Conservation (phyloP, 768 basidiomycete species). For the Lyophyllum shimeji region DNA sequence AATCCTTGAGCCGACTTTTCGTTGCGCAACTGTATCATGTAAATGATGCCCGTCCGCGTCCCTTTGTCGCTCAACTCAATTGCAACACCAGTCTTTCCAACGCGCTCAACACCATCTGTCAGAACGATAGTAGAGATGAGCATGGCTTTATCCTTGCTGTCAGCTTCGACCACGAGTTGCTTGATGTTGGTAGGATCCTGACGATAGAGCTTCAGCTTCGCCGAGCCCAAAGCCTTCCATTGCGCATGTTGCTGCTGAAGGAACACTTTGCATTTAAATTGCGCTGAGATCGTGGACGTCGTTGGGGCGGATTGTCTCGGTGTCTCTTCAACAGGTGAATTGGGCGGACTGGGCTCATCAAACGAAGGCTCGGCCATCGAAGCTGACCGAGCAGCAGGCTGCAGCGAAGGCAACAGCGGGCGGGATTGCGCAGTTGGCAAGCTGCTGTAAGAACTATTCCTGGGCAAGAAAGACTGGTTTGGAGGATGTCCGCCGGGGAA, state of each 20-base stretch:
- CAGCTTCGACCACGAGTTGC: conserved; percentile 92
- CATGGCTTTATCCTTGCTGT: conserved; percentile 70
- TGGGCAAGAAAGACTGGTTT: conserved; percentile 29
- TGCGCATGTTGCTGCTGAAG: conserved; percentile 94
- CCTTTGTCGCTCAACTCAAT: conserved; percentile 94
- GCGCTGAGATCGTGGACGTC: conserved; percentile 75
- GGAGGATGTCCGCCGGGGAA: conserved; percentile 37
- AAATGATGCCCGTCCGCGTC: conserved; percentile 88
- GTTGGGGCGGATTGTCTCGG: conserved; percentile 61
- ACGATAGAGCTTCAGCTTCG: conserved; percentile 82
- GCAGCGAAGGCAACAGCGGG: conserved; percentile 63
- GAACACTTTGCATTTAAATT: conserved; percentile 99
- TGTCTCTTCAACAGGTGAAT: conserved; percentile 68
- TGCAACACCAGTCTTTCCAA: conserved; percentile 98
- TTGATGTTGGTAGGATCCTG: conserved; percentile 88
- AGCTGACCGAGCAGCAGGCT: conserved; percentile 48
- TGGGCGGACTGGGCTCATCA: conserved; percentile 79
- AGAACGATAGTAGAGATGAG: conserved; percentile 95
- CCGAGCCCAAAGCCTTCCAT: conserved; percentile 94
- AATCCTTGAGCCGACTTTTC: conserved; percentile 83
- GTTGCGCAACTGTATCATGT: conserved; percentile 95
- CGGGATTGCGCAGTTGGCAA: conserved; percentile 46
- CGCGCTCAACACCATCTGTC: conserved; percentile 94
- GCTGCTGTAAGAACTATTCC: conserved; percentile 38
- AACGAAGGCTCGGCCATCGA: conserved; percentile 55